Evolutionary conservation across 2,329 filamentous ascomycete species (phyloP).

Genomic region (Leptoxyphium fumago): DNA sequence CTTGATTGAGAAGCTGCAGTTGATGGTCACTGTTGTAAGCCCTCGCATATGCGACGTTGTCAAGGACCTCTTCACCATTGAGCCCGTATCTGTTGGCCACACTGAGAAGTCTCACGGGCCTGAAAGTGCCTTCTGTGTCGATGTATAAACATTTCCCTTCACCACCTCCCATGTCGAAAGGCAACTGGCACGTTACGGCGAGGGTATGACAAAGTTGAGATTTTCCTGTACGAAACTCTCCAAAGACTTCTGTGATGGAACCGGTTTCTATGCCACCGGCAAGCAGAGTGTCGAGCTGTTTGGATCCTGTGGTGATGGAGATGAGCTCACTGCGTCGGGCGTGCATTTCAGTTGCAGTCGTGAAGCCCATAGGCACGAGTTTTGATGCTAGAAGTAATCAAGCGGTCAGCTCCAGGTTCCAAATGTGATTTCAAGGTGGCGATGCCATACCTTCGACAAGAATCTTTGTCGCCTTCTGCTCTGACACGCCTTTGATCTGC

Average conservation of each 20-base stretch:
- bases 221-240: constrained; percentile 95
- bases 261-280: constrained; percentile 93
- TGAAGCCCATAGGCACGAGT: constrained; percentile 96
- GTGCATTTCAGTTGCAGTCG: constrained; percentile 98
- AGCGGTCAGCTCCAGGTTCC: no score
- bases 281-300: constrained; percentile 87
- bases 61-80: constrained; percentile 90
- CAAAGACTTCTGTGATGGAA: constrained; percentile 95
- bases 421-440: neutral
- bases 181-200: constrained; percentile 94
- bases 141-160: constrained; percentile 98
- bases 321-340: constrained; percentile 91
- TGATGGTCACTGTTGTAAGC: constrained; percentile 99
- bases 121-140: constrained; percentile 91
- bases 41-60: constrained; percentile 95
- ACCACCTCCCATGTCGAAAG: constrained; percentile 97
- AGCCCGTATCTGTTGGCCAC: constrained; percentile 91
- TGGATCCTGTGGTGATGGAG: constrained; percentile 94
- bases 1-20: constrained; percentile 84
- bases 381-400: constrained; percentile 54
- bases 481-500: constrained; percentile 95
- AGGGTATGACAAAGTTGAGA: constrained; percentile 97
- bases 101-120: constrained; percentile 76
- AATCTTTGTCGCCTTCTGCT: constrained; percentile 88
- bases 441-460: constrained; percentile 63